Percentiles rank a stretch among this genome's conserved stretches.
Evolutionary conservation across 306 rosid species (phyloP).

Genomic region (Begonia fuchsioides): DNA sequence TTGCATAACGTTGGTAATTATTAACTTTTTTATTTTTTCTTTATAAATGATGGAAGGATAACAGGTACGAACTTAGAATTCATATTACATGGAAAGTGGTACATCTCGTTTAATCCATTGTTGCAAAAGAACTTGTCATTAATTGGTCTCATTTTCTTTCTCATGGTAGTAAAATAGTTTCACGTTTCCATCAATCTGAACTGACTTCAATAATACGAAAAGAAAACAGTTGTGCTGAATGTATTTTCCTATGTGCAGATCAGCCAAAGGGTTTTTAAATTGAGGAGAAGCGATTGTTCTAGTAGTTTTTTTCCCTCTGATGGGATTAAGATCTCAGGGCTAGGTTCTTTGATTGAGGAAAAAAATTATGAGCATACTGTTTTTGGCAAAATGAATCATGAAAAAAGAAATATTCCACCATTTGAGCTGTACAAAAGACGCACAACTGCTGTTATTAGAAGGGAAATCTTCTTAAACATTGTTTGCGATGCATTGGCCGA

Average conservation of each 20-base stretch:
- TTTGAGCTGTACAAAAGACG: constrained; percentile 78
- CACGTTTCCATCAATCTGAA: too few species aligned
- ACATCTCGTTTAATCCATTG: too few species aligned
- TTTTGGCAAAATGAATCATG: constrained; percentile 17
- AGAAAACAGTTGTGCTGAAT: constrained; percentile 1
- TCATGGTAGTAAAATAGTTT: too few species aligned
- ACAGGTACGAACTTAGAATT: too few species aligned
- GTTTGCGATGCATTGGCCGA: constrained; percentile 70
- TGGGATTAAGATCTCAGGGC: constrained; percentile 9
- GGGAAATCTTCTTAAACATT: constrained; percentile 55
- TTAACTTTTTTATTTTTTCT: too few species aligned
- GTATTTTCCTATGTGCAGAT: constrained; percentile 41
- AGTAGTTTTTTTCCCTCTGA: constrained; percentile 30
- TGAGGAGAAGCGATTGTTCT: constrained; percentile 30
- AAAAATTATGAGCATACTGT: constrained; percentile 10
- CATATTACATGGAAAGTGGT: too few species aligned
- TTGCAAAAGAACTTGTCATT: too few species aligned
- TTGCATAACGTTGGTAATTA: too few species aligned
- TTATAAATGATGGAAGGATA: too few species aligned
- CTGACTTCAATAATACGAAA: too few species aligned
- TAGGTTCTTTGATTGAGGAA: constrained; percentile 11
- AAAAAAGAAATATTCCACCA: constrained; percentile 31
- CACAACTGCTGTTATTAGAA: constrained; percentile 46
- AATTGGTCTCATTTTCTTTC: too few species aligned
- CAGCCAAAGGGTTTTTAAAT: constrained; percentile 66